Conservation (phyloP, 495 filamentous ascomycete species). For the Apiosordaria backusii region DNA sequence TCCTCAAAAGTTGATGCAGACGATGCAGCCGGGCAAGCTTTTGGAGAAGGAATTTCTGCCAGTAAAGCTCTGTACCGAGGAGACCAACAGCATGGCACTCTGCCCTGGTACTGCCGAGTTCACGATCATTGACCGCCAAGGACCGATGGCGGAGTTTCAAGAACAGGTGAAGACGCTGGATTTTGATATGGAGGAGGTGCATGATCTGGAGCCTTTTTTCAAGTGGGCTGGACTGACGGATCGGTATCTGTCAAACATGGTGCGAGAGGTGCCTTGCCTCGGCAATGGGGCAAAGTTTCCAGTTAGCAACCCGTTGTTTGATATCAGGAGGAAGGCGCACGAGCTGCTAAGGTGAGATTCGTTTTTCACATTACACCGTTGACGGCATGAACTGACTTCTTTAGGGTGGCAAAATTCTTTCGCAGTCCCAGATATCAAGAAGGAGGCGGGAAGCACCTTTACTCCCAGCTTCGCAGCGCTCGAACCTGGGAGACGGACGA, state of each 20-base stretch:
- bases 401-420: constrained; percentile 32
- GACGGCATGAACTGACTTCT: constrained; percentile 6
- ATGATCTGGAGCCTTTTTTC: constrained; percentile 32
- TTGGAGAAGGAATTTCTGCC: not conserved
- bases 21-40: no score
- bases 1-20: no score
- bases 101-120: constrained; percentile 24
- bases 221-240: constrained; percentile 29
- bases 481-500: constrained; percentile 32
- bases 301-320: constrained; percentile 22
- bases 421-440: constrained; percentile 28
- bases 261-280: constrained; percentile 33
- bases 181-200: constrained; percentile 35
- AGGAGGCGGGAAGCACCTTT: constrained; percentile 25
- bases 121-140: constrained; percentile 36
- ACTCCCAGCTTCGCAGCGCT: constrained; percentile 27
- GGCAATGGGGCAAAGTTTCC: constrained; percentile 20
- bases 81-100: no score
- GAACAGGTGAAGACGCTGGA: constrained; percentile 33
- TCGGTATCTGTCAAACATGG: constrained; percentile 34
- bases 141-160: constrained; percentile 26
- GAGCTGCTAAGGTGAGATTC: constrained; percentile 31
- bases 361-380: not conserved
- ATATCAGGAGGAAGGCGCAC: constrained; percentile 37
- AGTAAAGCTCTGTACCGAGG: no score